Base-by-base conservation (phyloP, 1,284 basidiomycete genomes). In the Naganishia albida region DNA sequence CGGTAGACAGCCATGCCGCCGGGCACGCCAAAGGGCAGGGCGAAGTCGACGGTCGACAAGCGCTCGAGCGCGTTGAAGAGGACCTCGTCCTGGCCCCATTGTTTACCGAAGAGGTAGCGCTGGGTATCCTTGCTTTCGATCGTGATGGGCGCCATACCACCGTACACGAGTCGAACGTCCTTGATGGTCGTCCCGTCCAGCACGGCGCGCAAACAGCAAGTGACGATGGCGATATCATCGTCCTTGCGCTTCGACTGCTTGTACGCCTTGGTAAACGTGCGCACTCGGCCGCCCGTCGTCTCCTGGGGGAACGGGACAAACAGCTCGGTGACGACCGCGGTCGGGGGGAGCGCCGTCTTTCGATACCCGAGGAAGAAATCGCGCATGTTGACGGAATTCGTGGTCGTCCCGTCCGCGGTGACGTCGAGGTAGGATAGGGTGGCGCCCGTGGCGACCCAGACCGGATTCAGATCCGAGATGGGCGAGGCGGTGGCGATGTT, bases 151-250 rank as follows among this genome's bases (percentile, higher is more conserved):
- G 77, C 78, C 76, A 79, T 78, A 2, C 78, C 78, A 12, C 78
- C 78, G 56, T 75, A 78, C 2, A 73, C 75, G 0, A 79, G 53
- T 26, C 69, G 69, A 16, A 71, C 71, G 39, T 73, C 67, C 15
- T 57, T 44, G 53, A 78, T 70, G 15, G 49, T 59, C n/a, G 63
- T 67, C 12, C 43, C 56, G 16, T 59, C 55, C 26, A 73, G 40
- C 20, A 60, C 40, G 0, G 68, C 63, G 1, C 63, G 38, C 1
- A 79, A 68, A 68, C 77, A 77, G 13, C 68, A 70, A 0, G 73
- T 77, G 48, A 78, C 78, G 54, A 78, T 78, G 40, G 77, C 75
- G 51, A 79, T 79, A 57, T 79, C 78, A 62, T 79, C 78, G 54
- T 79, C 78, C 56, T 73, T 75, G 8, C 78, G 64, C 68, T 77